Evolutionary conservation across 768 basidiomycete species (phyloP).

Genomic region (Lyophyllum shimeji): DNA sequence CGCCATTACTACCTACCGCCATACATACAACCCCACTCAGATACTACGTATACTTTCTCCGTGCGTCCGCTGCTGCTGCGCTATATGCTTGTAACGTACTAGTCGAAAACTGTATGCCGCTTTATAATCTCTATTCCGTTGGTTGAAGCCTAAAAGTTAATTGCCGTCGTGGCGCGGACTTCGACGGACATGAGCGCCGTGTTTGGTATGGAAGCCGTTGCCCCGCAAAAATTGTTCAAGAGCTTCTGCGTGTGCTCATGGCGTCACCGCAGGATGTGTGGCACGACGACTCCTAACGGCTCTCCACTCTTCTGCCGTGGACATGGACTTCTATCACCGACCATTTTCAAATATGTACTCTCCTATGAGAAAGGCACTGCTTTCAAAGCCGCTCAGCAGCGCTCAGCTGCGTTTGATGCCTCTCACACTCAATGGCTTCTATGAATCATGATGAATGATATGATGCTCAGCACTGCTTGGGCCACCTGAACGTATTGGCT

Average conservation of each 20-base stretch:
- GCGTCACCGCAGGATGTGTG: too few relatives aligned
- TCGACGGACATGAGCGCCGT: background rate
- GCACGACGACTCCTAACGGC: background rate
- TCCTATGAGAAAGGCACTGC: background rate
- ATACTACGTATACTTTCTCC: background rate
- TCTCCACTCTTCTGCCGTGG: background rate
- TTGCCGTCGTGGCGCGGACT: background rate
- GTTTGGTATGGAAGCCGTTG: background rate
- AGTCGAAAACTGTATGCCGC: constrained; percentile 14
- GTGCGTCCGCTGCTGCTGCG: background rate
- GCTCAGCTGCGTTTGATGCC: background rate
- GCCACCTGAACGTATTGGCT: background rate
- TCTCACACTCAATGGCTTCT: constrained; percentile 3
- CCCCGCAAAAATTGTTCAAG: background rate
- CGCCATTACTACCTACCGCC: constrained; percentile 2
- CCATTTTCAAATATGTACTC: background rate
- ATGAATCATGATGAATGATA: background rate
- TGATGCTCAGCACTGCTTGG: background rate
- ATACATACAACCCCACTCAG: constrained; percentile 9
- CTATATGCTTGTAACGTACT: constrained; percentile 16
- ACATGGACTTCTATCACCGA: background rate
- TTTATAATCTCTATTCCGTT: constrained; percentile 8
- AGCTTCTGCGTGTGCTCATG: background rate
- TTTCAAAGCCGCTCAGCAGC: background rate
- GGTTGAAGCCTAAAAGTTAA: background rate